Conservation (phyloP, 352 stramenopile genomes). For the Phytophthora meadii region DNA sequence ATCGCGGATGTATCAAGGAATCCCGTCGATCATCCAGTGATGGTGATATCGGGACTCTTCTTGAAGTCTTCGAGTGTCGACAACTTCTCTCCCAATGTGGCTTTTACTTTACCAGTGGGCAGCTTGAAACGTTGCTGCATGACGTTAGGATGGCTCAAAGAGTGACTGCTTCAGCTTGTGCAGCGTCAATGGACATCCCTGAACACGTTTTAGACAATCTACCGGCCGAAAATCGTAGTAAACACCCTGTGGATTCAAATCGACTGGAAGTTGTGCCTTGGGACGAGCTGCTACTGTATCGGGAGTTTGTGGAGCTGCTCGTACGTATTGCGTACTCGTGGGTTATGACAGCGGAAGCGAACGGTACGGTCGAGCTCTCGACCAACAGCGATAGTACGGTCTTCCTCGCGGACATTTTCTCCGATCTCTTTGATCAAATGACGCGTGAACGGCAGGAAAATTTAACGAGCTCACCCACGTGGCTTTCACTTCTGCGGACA, state of each 20-base stretch:
- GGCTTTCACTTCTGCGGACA: conserved; percentile 26
- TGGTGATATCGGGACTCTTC: conserved; percentile 38
- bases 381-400: conserved; percentile 11
- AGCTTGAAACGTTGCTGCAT: conserved; percentile 48
- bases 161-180: conserved; percentile 27
- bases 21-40: conserved; percentile 19
- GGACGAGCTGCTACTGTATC: conserved; percentile 55
- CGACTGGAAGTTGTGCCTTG: conserved; percentile 42
- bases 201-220: conserved; percentile 25
- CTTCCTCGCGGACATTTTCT: conserved; percentile 50
- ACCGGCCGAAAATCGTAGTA: conserved; percentile 26
- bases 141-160: conserved; percentile 50
- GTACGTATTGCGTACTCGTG: conserved; percentile 54
- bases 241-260: conserved; percentile 25
- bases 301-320: conserved; percentile 77
- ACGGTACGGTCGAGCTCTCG: conserved; percentile 18
- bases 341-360: conserved; percentile 19
- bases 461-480: conserved; percentile 20
- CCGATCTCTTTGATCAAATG: conserved; percentile 54
- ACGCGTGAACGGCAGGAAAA: conserved; percentile 35
- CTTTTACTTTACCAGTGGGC: conserved; percentile 45
- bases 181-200: conserved; percentile 19
- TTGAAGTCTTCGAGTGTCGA: conserved; percentile 62
- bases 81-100: conserved; percentile 55
- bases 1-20: conserved; percentile 59